Percentiles rank a stretch among this genome's conserved stretches.
These are phyloP conservation scores for Combretum micranthum DNA, from an alignment of 345 rosid genomes.

Conservation along the genomic window DNA sequence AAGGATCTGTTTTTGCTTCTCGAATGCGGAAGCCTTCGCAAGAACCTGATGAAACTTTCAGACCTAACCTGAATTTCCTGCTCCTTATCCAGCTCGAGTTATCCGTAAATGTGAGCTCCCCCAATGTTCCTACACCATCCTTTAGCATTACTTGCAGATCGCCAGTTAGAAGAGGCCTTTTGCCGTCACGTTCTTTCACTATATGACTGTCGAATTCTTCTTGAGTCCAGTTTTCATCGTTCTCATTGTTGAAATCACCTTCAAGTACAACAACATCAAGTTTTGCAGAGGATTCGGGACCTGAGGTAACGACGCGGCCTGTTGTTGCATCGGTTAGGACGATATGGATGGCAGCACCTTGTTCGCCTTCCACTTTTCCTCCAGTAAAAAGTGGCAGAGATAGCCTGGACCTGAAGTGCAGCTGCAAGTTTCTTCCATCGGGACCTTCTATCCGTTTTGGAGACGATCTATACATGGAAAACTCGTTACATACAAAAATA, in stretches of 20 bases:
- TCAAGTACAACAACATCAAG: slow-evolving; percentile 89
- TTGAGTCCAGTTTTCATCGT: slow-evolving; percentile 67
- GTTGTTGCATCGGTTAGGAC: slow-evolving; percentile 58
- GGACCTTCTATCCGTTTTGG: slow-evolving; percentile 74
- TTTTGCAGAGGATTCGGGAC: slow-evolving; percentile 67
- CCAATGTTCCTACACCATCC: slow-evolving; percentile 94
- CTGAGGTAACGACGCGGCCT: slow-evolving; percentile 63
- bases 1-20: slow-evolving; percentile 97
- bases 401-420: slow-evolving; percentile 74
- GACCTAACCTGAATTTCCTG: slow-evolving; percentile 91
- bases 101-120: slow-evolving; percentile 86
- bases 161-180: slow-evolving; percentile 85
- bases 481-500: too few species aligned
- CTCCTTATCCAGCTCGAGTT: slow-evolving; percentile 99
- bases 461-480: slow-evolving; percentile 47
- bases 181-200: slow-evolving; percentile 95
- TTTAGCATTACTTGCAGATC: slow-evolving; percentile 78
- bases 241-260: slow-evolving; percentile 89
- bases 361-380: slow-evolving; percentile 97
- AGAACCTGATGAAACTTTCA: slow-evolving; percentile 60
- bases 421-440: slow-evolving; percentile 76
- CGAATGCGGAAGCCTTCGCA: slow-evolving; percentile 71
- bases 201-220: slow-evolving; percentile 85
- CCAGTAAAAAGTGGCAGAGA: slow-evolving; percentile 94
- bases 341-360: slow-evolving; percentile 78